Evolutionary conservation across 768 basidiomycete species (phyloP).

Genomic region (Leccinum sublutescens): DNA sequence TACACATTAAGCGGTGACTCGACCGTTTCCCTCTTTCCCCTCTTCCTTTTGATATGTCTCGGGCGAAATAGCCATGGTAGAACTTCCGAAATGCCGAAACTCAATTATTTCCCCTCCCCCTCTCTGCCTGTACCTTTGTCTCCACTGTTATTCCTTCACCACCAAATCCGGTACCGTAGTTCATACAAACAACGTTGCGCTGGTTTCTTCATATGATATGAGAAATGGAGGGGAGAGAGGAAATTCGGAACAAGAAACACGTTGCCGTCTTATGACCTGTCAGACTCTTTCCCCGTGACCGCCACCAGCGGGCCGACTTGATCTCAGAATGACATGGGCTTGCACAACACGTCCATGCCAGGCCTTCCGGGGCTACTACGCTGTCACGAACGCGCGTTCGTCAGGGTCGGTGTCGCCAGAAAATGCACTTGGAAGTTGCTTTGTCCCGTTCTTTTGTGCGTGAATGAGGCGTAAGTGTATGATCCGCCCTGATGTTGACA

Average conservation of each 20-base stretch:
- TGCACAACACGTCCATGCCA: conserved; percentile 8
- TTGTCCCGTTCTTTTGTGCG: conserved; percentile 1
- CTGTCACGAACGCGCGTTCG: neutral
- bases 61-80: conserved; percentile 11
- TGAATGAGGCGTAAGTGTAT: neutral
- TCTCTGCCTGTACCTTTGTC: neutral
- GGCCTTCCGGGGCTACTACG: neutral
- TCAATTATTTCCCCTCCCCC: neutral
- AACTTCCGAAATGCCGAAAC: neutral
- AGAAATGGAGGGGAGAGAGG: neutral
- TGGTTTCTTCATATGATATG: neutral
- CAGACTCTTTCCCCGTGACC: conserved; percentile 9
- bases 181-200: neutral
- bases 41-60: neutral
- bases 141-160: neutral
- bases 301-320: conserved; percentile 1
- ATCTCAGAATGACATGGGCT: conserved; percentile 10
- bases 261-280: conserved; percentile 22
- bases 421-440: conserved; percentile 3
- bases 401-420: conserved; percentile 4
- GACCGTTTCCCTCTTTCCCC: neutral
- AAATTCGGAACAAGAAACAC: conserved; percentile 6
- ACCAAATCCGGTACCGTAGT: neutral
- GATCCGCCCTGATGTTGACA: conserved; percentile 14
- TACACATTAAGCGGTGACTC: neutral